These are phyloP conservation scores for Dactylellina haptotyla DNA, from an alignment of 2,329 filamentous ascomycete genomes.

Conservation along the genomic window DNA sequence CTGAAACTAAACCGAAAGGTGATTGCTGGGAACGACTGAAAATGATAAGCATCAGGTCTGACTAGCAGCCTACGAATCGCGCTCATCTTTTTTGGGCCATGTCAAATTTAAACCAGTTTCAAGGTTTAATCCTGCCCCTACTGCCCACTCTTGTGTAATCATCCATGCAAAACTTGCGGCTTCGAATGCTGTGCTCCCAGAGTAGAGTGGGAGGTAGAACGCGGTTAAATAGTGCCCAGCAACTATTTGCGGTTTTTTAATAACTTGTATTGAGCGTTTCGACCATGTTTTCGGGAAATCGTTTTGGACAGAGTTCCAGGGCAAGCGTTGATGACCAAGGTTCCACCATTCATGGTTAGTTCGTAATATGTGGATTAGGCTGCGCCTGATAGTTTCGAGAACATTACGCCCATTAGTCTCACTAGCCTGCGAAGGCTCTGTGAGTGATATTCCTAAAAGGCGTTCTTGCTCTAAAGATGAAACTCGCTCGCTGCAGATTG, in stretches of 20 bases:
- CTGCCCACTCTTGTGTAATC: constrained; percentile 51
- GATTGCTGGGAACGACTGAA: too few relatives aligned
- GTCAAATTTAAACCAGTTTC: constrained; percentile 39
- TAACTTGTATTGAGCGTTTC: constrained; percentile 24
- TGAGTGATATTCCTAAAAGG: constrained; percentile 31
- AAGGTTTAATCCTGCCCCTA: constrained; percentile 13
- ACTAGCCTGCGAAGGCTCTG: constrained; percentile 10
- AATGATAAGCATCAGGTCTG: too few relatives aligned
- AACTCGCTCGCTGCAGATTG: constrained; percentile 44
- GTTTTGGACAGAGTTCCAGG: constrained; percentile 28
- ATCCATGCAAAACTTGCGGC: constrained; percentile 52
- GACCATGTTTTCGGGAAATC: constrained; percentile 44
- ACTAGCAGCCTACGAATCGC: constrained; percentile 2
- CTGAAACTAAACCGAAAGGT: neutral
- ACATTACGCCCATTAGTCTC: constrained; percentile 28
- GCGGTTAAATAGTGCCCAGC: constrained; percentile 47
- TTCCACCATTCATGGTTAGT: constrained; percentile 54
- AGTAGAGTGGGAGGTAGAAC: constrained; percentile 50
- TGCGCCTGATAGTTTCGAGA: constrained; percentile 34
- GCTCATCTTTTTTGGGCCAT: constrained; percentile 40
- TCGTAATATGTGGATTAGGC: constrained; percentile 36
- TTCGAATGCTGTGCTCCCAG: constrained; percentile 49
- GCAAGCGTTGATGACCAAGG: constrained; percentile 44
- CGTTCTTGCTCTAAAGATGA: constrained; percentile 46
- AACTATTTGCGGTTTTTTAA: constrained; percentile 21